Evolutionary conservation across 768 basidiomycete species (phyloP), one percentile per base, ranked within the genome.

Genomic region (Ramaria sp.): DNA sequence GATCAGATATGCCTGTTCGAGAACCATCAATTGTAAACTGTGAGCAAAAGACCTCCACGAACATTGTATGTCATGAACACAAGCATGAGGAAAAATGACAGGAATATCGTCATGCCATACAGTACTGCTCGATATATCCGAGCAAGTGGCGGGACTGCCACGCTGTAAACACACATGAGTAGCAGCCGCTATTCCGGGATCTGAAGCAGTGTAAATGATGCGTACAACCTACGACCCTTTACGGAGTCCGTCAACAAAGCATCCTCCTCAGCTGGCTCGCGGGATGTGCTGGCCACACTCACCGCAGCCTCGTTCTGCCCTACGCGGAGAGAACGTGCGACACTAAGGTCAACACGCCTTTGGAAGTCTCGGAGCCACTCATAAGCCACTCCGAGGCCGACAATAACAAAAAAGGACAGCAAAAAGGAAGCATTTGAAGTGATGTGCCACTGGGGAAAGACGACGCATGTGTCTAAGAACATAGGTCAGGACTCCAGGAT

Each of bases 21-120:
- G 30, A 51, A 20, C 7, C 45, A 37, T 19, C 17, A 51, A 52
- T 7, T 17, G 9, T 30, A 27, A 30, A 27, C 5, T 24, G 12
- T 49, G 7, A 41, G 30, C 17, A 49, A 20, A 53, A 20, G 38
- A 57, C 19, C 1, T 19, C 33, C 22, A 72, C 88, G 65, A 58
- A 91, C 90, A 62, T 96, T 96, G 72, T 94, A 96, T 4, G 92
- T 95, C 92, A 96, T 95, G 70, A 91, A 93, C 41, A 95, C 83
- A 58, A 96, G 74, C 92, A 96, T 96, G 66, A 91, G 80, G 79
- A 91, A 90, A 75, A 87, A 88, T 37, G 88, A 88, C 58, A 91
- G 68, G 68, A 85, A 84, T 20, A 91, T 81, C 2, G 81, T 81
- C 4, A 75, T 69, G n/a, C 84, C 90, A 63, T 94, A 95, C 38